These are phyloP conservation scores for Monilinia laxa DNA, from an alignment of 2,329 filamentous ascomycete genomes.

Conservation along the genomic window DNA sequence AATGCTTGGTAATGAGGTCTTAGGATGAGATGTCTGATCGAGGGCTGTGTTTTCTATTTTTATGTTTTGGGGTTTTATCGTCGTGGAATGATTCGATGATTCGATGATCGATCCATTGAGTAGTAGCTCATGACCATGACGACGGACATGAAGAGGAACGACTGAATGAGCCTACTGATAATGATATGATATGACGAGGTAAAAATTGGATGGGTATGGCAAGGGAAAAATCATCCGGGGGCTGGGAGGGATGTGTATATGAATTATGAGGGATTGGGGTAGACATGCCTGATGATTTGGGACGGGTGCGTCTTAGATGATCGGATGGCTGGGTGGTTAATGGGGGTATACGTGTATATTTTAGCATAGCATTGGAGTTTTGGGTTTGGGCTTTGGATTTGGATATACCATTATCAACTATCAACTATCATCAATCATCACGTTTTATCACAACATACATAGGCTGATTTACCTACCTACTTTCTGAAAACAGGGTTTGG, in stretches of 20 bases:
- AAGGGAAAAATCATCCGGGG: not conserved
- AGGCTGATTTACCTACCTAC: not conserved
- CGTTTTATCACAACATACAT: not conserved
- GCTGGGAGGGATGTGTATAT: not conserved
- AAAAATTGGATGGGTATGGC: not conserved
- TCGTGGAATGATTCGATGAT: too few relatives aligned
- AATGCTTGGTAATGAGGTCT: too few relatives aligned
- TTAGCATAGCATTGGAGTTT: slow-evolving; percentile 14
- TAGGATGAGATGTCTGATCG: too few relatives aligned
- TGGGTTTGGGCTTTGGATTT: not conserved
- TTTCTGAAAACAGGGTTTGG: too few relatives aligned
- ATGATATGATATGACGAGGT: not conserved
- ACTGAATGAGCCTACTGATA: too few relatives aligned
- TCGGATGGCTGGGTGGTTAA: not conserved
- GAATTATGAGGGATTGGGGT: not conserved
- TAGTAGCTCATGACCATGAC: too few relatives aligned
- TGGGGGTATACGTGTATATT: not conserved
- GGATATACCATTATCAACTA: slow-evolving; percentile 12
- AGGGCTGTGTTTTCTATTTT: too few relatives aligned
- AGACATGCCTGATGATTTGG: not conserved
- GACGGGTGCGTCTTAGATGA: not conserved
- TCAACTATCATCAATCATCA: not conserved
- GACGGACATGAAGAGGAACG: too few relatives aligned
- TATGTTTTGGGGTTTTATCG: too few relatives aligned
- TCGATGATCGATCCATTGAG: too few relatives aligned